Conservation (phyloP, 345 rosid species). For the Syzygium aqueum region DNA sequence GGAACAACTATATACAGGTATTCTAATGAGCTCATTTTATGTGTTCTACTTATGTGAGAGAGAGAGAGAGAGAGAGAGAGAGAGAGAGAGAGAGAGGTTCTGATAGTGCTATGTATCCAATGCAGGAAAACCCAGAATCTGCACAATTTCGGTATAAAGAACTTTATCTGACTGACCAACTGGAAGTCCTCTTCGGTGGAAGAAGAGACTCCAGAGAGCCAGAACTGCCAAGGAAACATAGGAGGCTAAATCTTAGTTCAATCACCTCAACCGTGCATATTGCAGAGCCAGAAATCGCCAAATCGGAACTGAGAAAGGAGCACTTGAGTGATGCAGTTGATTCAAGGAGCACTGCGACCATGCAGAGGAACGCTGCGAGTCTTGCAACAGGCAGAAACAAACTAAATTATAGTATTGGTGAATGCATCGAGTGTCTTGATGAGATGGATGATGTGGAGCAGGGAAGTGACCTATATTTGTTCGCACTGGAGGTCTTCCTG, state of each 20-base stretch:
- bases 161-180: constrained; percentile 18
- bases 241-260: constrained; percentile 5
- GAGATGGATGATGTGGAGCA: constrained; percentile 35
- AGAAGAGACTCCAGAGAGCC: constrained; percentile 14
- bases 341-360: constrained; percentile 9
- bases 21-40: not conserved
- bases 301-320: constrained; percentile 1
- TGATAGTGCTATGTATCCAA: not conserved
- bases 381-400: not conserved
- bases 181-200: constrained; percentile 30
- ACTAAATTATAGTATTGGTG: constrained; percentile 24
- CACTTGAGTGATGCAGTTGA: constrained; percentile 8
- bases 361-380: constrained; percentile 10
- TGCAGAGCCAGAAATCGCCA: constrained; percentile 14
- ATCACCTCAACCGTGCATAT: constrained; percentile 1
- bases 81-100: not conserved
- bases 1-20: constrained; percentile 22
- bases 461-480: constrained; percentile 36
- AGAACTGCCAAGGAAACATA: constrained; percentile 14
- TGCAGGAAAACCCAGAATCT: constrained; percentile 31
- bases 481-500: constrained; percentile 39
- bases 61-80: too few species aligned
- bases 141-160: constrained; percentile 17
- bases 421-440: constrained; percentile 44
- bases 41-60: not conserved